Base-by-base conservation (phyloP, 2,329 filamentous ascomycete species). In the Atkinsonella texensis region DNA sequence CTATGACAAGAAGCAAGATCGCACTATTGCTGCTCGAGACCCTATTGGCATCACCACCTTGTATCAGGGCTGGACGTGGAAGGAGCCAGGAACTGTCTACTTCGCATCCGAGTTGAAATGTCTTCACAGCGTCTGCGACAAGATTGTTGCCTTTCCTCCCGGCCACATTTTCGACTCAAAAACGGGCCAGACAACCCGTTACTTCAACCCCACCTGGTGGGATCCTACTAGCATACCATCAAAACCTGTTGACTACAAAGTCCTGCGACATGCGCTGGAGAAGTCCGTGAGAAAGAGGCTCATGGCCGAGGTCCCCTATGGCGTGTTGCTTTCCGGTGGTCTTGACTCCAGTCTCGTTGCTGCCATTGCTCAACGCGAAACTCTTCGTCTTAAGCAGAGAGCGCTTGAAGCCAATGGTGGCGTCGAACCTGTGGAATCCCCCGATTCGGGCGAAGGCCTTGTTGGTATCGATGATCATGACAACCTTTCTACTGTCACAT, bases 251-350 rank as follows among this genome's bases (percentile, higher is more conserved):
- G 87, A 97, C 71, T 83, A 89, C 67, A 94, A 86, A 75, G 67
- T 81, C 50, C 78, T 98, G 60, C 82, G 93, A 58, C 79, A 85
- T 65, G 83, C 85, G 1, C 77, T 98, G 54, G 93, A 97, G 76
- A 87, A 83, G 70, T 83, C 93, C 11, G 93, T 98, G 52, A 83
- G 91, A 64, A 98, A 98, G 75, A 85, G 93, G 59, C 77, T 98
- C 67, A 98, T 98, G 93, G 93, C 93, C 20, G 93, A 98, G 71
- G 93, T 98, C 38, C 93, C 93, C 15, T 98, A 96, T 67, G 93
- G 93, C 70, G 93, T 98, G 20, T 74, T 98, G 53, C 77, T 98
- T 48, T 98, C 93, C 49, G 93, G 93, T 63, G 93, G 93, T 61
- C 78, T 98, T 49, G 93, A 98, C 70, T 98, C 93, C 46, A 95